Base-by-base conservation (phyloP, 2,329 filamentous ascomycete species). In the Calonectria ilicicola region DNA sequence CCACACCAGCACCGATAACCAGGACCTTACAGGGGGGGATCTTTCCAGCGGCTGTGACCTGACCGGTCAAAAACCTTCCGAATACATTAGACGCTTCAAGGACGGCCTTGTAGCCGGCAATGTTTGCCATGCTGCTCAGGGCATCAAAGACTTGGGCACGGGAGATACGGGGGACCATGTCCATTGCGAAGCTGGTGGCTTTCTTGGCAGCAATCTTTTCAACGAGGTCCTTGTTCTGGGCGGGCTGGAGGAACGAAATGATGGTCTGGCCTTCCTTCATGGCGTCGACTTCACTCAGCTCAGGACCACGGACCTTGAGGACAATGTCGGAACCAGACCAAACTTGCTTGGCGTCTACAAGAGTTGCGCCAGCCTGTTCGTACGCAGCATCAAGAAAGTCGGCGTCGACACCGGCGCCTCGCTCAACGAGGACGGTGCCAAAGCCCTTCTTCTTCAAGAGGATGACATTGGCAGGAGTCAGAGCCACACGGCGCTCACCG, bases 121-220 rank as follows among this genome's bases (percentile, higher is more conserved):
- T 98, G 79, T 98, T 98, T 72, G 95, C 95, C 95, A 98, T 98
- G 12, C 94, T 97, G 82, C 94, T 95, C 69, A 98, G 87, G 0
- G 95, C 95, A 84, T 98, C 95, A 79, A 97, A 98, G 0, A 94
- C 92, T 82, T 98, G 95, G 1, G 95, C 95, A 58, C 95, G 91
- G 1, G 95, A 97, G 78, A 98, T 98, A 47, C 95, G 92, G 19
- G 95, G 95, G 65, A 98, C 93, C 91, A 96, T 93, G 81, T 98
- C 95, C 95, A 98, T 98, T 26, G 95, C 95, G 81, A 98, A 97
- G 19, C 91, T 87, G 1, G 94, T 97, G 2, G 93, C 91, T 32
- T 93, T 93, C 62, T 91, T 91, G 44, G 88, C 87, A 29, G 94
- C 92, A 72, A 97, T 89, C 72, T 91, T 92, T 72, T 95, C 90